Conservation (phyloP, 2,329 filamentous ascomycete genomes). For the Bipolaris cookei region DNA sequence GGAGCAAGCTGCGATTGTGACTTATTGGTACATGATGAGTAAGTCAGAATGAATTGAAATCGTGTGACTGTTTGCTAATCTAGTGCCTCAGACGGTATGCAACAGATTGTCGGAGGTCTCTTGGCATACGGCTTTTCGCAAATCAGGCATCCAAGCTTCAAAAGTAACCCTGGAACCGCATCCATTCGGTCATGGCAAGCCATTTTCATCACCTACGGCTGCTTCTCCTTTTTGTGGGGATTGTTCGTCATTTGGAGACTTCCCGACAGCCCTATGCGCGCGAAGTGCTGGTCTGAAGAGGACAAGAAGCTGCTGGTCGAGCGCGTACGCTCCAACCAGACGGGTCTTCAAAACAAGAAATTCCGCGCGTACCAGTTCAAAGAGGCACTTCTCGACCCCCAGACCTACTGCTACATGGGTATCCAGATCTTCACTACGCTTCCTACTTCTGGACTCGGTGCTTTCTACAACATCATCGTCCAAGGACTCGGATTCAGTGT, state of each 20-base stretch:
- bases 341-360: constrained; percentile 55
- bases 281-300: constrained; percentile 70
- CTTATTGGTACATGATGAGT: constrained; percentile 77
- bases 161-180: constrained; percentile 42
- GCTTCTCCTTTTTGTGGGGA: constrained; percentile 67
- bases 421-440: constrained; percentile 75
- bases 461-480: constrained; percentile 78
- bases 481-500: constrained; percentile 67
- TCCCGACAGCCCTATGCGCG: constrained; percentile 71
- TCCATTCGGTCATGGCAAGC: constrained; percentile 70
- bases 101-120: constrained; percentile 75
- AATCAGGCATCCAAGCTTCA: constrained; percentile 28
- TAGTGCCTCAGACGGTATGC: constrained; percentile 59
- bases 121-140: constrained; percentile 60
- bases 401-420: constrained; percentile 62
- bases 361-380: constrained; percentile 62
- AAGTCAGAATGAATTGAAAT: neutral
- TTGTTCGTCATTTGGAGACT: constrained; percentile 57
- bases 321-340: constrained; percentile 55
- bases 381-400: constrained; percentile 68
- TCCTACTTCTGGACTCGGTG: constrained; percentile 74
- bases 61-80: neutral
- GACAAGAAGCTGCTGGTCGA: constrained; percentile 65
- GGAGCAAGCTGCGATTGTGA: constrained; percentile 70
- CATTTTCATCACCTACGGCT: constrained; percentile 71